Evolutionary conservation across 306 rosid genomes (phyloP).

Genomic region (Vachellia pachyceras): DNA sequence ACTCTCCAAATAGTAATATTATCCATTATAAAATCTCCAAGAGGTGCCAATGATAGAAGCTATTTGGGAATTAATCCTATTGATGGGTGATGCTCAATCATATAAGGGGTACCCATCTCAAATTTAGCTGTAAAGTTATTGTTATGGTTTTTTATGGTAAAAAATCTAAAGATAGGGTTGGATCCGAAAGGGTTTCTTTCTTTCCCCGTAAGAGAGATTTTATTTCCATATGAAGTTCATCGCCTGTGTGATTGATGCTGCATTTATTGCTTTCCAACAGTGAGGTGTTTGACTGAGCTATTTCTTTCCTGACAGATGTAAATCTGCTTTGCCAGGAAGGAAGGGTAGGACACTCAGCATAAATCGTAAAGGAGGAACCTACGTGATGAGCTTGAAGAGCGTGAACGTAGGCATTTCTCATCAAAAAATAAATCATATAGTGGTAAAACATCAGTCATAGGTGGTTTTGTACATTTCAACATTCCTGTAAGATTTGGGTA

Average conservation of each 20-base stretch:
- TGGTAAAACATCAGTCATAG: conserved; percentile 47
- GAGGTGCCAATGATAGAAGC: background rate
- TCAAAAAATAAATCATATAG: conserved; percentile 69
- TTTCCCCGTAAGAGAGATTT: background rate
- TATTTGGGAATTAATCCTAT: background rate
- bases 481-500: background rate
- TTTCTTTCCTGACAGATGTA: conserved; percentile 5
- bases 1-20: background rate
- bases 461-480: conserved; percentile 1
- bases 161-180: background rate
- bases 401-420: conserved; percentile 88
- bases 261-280: background rate
- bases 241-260: background rate
- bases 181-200: background rate
- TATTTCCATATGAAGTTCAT: background rate
- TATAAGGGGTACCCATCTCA: background rate
- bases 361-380: conserved; percentile 87
- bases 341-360: conserved; percentile 86
- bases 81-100: conserved; percentile 3
- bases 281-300: background rate
- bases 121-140: background rate
- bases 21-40: background rate
- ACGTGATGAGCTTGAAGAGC: conserved; percentile 90
- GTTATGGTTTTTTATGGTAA: background rate
- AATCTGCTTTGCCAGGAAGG: conserved; percentile 59